Percentiles rank a stretch among this genome's conserved stretches.
phyloP scores from a whole-genome alignment of 768 basidiomycete species.

The Phylloporus rhodoxanthus region DNA sequence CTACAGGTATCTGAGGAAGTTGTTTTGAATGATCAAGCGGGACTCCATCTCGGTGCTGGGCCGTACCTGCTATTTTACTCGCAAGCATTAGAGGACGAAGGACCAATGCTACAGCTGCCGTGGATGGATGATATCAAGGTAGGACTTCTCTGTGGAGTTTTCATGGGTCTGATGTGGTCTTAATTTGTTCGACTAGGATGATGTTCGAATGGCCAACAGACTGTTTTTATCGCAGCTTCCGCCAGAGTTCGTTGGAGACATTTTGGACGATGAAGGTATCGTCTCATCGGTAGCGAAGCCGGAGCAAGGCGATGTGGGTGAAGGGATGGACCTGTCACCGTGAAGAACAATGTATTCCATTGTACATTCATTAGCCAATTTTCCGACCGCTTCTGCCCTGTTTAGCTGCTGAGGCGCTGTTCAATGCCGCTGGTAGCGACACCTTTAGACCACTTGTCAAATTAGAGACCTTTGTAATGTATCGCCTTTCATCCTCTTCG shows the following conservation, averaged over 20 bases:
- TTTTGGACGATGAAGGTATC: conserved; percentile 11
- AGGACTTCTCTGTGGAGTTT: neutral
- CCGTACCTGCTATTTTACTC: conserved; percentile 76
- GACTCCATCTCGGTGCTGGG: conserved; percentile 70
- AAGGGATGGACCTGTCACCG: conserved; percentile 15
- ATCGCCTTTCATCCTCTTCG: neutral
- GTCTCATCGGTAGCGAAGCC: neutral
- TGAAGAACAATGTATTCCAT: neutral
- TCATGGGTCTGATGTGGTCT: neutral
- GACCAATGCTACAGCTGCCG: conserved; percentile 9
- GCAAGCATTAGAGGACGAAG: conserved; percentile 23
- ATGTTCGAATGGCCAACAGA: conserved; percentile 34
- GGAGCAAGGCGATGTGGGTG: neutral
- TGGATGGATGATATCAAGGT: conserved; percentile 31
- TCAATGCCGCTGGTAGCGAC: neutral
- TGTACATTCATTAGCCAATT: neutral
- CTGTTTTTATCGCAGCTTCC: conserved; percentile 33
- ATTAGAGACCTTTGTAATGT: neutral
- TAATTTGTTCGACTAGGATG: conserved; percentile 18
- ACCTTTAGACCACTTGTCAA: neutral
- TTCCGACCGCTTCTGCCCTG: neutral
- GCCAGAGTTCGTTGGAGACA: conserved; percentile 25
- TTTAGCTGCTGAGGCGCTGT: neutral
- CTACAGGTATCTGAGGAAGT: conserved; percentile 62
- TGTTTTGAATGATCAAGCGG: conserved; percentile 62